These are phyloP conservation scores for Fusarium fracticaudum DNA, from an alignment of 2,329 filamentous ascomycete species.

Conservation along the genomic window DNA sequence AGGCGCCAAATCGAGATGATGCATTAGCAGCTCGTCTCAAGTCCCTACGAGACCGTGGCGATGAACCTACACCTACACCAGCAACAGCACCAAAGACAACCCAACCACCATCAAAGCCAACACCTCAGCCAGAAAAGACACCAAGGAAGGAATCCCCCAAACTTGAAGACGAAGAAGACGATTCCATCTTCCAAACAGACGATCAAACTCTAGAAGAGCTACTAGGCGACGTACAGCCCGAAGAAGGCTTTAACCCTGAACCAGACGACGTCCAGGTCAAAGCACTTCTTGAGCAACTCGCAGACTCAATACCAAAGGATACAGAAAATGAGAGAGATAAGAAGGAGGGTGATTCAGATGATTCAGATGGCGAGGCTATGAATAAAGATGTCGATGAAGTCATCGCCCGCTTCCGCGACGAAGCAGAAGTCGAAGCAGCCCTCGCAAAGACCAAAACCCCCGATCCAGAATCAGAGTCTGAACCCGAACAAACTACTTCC, in stretches of 20 bases:
- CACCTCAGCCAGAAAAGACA: neutral
- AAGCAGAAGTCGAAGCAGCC: slow-evolving; percentile 51
- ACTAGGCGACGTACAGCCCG: slow-evolving; percentile 54
- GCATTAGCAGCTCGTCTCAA: slow-evolving; percentile 62
- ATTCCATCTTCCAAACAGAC: slow-evolving; percentile 56
- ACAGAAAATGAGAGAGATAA: neutral
- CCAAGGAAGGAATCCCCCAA: neutral
- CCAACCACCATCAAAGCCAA: neutral
- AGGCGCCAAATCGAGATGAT: slow-evolving; percentile 59
- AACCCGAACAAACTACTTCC: neutral
- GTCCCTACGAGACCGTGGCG: slow-evolving; percentile 56
- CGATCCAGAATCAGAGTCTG: slow-evolving; percentile 17
- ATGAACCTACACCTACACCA: slow-evolving; percentile 41
- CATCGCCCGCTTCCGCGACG: slow-evolving; percentile 58
- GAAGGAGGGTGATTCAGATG: slow-evolving; percentile 44
- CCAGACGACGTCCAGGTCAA: slow-evolving; percentile 48
- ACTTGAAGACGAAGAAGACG: slow-evolving; percentile 48
- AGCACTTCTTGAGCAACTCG: slow-evolving; percentile 51
- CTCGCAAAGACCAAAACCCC: slow-evolving; percentile 19
- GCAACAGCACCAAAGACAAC: slow-evolving; percentile 1
- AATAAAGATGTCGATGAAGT: slow-evolving; percentile 54
- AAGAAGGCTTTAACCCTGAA: slow-evolving; percentile 41
- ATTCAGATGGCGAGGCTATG: slow-evolving; percentile 64
- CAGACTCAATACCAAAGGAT: slow-evolving; percentile 47
- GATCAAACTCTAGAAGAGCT: slow-evolving; percentile 64